These are phyloP conservation scores for Sugiyamaella xylanicola DNA, from an alignment of 1,139 yeast genomes.

Conservation along the genomic window DNA sequence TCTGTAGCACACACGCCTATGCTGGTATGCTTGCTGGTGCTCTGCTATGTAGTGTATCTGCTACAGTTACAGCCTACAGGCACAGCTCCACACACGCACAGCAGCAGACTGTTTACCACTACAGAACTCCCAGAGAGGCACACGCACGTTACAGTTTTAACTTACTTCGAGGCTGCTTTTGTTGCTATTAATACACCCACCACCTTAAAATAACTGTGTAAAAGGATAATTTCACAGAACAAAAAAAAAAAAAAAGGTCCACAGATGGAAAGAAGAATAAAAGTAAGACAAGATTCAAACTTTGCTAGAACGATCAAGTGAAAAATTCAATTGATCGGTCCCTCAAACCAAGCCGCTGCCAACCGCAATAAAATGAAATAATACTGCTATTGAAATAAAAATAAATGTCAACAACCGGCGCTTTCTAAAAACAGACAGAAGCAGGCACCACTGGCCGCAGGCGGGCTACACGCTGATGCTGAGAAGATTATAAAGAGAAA, in stretches of 20 bases:
- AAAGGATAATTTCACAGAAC: not conserved
- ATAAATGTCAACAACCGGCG: not conserved
- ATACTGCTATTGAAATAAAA: not conserved
- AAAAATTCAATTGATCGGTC: not conserved
- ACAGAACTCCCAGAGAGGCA: not conserved
- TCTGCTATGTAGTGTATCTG: not conserved
- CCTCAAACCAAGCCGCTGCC: too few relatives aligned
- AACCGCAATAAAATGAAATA: too few relatives aligned
- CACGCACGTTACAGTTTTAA: not conserved
- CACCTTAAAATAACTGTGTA: not conserved
- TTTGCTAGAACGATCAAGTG: not conserved
- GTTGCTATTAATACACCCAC: slow-evolving; percentile 2
- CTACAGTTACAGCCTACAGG: not conserved
- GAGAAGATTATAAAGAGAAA: too few relatives aligned
- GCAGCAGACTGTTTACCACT: not conserved
- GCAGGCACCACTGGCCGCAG: not conserved
- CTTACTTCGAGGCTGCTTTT: not conserved
- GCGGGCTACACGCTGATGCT: too few relatives aligned
- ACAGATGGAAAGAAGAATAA: not conserved
- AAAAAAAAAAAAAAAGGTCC: not conserved
- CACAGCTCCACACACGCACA: not conserved
- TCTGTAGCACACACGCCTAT: not conserved
- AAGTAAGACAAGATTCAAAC: not conserved
- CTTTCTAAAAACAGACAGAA: not conserved
- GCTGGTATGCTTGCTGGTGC: not conserved